Percentiles rank a stretch among this genome's conserved stretches.
Evolutionary conservation across 1,139 yeast genomes (phyloP).

Genomic region (Pichia sp.): DNA sequence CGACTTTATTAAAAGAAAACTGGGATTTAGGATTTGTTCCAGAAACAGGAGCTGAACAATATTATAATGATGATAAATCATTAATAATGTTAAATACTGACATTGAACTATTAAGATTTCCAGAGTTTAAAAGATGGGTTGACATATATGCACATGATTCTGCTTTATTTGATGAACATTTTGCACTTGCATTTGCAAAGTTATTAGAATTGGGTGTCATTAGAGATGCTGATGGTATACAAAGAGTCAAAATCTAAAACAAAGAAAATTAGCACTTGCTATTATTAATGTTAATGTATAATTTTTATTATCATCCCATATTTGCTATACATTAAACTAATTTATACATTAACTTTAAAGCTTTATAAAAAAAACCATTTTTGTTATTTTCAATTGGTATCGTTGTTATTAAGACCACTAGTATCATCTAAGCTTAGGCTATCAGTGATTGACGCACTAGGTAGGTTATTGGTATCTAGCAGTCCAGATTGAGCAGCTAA

Average conservation of each 20-base stretch:
- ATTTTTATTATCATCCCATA: not conserved
- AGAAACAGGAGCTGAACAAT: conserved; percentile 37
- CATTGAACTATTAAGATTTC: conserved; percentile 63
- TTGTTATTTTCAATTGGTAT: not conserved
- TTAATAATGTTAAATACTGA: conserved; percentile 92
- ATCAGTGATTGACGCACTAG: conserved; percentile 39
- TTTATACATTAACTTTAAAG: not conserved
- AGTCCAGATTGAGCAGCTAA: conserved; percentile 34
- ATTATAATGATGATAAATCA: conserved; percentile 30
- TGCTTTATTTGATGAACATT: conserved; percentile 64
- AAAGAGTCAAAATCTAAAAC: conserved; percentile 22
- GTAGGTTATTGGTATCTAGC: conserved; percentile 48
- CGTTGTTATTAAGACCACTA: conserved; percentile 18
- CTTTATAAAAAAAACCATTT: not conserved
- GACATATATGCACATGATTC: conserved; percentile 67
- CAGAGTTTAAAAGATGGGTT: conserved; percentile 58
- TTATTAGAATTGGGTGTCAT: conserved; percentile 69
- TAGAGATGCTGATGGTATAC: conserved; percentile 28
- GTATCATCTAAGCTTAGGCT: conserved; percentile 24
- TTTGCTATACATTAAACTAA: conserved; percentile 3
- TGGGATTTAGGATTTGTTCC: conserved; percentile 36
- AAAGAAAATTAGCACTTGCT: not conserved
- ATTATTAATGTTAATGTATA: not conserved
- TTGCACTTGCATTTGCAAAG: conserved; percentile 60
- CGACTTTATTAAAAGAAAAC: conserved; percentile 29